Evolutionary conservation across 768 basidiomycete genomes (phyloP).

Genomic region (Amanita jacksonii): DNA sequence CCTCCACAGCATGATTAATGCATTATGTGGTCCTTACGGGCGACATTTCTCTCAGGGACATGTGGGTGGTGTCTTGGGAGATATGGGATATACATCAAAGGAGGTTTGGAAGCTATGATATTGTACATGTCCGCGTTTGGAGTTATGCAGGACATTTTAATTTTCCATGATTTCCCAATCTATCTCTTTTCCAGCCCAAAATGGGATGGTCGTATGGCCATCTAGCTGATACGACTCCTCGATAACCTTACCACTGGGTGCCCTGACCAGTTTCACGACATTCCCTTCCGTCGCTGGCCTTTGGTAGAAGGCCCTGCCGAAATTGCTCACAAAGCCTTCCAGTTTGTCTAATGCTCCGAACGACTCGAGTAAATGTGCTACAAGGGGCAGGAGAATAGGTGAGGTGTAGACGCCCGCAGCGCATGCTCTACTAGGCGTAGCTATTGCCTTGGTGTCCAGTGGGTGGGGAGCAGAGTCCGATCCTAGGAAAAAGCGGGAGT

Average conservation of each 20-base stretch:
- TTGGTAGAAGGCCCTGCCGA: slow-evolving; percentile 78
- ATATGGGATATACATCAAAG: slow-evolving; percentile 48
- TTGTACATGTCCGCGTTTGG: slow-evolving; percentile 16
- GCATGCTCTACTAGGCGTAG: slow-evolving; percentile 64
- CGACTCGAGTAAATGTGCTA: slow-evolving; percentile 81
- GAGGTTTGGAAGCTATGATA: slow-evolving; percentile 63
- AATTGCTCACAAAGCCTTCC: slow-evolving; percentile 65
- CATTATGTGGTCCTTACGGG: slow-evolving; percentile 70
- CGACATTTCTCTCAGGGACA: slow-evolving; percentile 67
- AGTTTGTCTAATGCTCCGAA: slow-evolving; percentile 81
- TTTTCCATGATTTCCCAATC: slow-evolving; percentile 63
- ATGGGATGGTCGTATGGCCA: slow-evolving; percentile 59
- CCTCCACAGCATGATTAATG: slow-evolving; percentile 68
- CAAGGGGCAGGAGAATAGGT: slow-evolving; percentile 82
- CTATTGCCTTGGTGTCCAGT: slow-evolving; percentile 52
- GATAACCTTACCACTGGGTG: slow-evolving; percentile 27
- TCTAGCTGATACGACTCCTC: slow-evolving; percentile 39
- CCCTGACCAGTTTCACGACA: slow-evolving; percentile 35
- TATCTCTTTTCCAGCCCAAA: slow-evolving; percentile 79
- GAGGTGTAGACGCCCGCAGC: slow-evolving; percentile 97
- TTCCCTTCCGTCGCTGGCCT: slow-evolving; percentile 19
- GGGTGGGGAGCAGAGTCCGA: slow-evolving; percentile 96
- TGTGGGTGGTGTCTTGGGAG: slow-evolving; percentile 56
- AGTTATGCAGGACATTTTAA: no score
- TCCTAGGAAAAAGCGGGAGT: slow-evolving; percentile 94